These are phyloP conservation scores for Knoxdaviesia capensis DNA, from an alignment of 2,329 filamentous ascomycete species.

Conservation along the genomic window DNA sequence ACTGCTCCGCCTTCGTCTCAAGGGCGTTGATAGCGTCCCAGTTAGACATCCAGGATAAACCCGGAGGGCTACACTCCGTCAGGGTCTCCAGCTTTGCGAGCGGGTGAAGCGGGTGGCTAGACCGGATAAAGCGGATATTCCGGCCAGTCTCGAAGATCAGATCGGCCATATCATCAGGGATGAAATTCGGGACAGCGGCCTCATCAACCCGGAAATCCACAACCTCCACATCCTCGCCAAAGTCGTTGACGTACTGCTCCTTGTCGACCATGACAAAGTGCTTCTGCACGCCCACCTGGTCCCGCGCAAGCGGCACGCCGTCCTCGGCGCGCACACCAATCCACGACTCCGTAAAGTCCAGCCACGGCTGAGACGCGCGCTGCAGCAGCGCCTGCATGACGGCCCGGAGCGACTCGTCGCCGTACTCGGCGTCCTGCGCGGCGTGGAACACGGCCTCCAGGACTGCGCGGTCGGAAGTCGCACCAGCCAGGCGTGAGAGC, in stretches of 20 bases:
- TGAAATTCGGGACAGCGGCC: constrained; percentile 48
- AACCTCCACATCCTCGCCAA: constrained; percentile 34
- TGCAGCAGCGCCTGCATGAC: constrained; percentile 48
- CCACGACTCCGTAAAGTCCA: constrained; percentile 52
- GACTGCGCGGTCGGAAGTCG: constrained; percentile 36
- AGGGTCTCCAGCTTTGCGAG: constrained; percentile 33
- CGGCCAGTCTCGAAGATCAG: constrained; percentile 63
- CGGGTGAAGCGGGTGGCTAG: constrained; percentile 51
- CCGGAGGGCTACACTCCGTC: constrained; percentile 27
- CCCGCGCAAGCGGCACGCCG: constrained; percentile 30
- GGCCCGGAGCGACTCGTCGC: constrained; percentile 36
- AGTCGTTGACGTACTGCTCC: constrained; percentile 34
- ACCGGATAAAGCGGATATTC: constrained; percentile 52
- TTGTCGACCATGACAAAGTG: constrained; percentile 41
- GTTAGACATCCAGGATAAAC: constrained; percentile 46
- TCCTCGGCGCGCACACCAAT: constrained; percentile 45
- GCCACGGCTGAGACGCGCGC: constrained; percentile 43
- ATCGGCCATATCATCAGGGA: constrained; percentile 47
- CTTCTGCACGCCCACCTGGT: constrained; percentile 21
- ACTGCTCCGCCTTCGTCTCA: constrained; percentile 33
- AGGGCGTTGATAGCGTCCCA: constrained; percentile 49
- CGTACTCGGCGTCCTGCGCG: constrained; percentile 42
- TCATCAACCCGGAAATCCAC: constrained; percentile 42
- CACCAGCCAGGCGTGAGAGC: constrained; percentile 22
- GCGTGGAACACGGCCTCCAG: constrained; percentile 41